These are phyloP conservation scores for Pseudogymnoascus sp. DNA, from an alignment of 2,329 filamentous ascomycete species.

Conservation along the genomic window DNA sequence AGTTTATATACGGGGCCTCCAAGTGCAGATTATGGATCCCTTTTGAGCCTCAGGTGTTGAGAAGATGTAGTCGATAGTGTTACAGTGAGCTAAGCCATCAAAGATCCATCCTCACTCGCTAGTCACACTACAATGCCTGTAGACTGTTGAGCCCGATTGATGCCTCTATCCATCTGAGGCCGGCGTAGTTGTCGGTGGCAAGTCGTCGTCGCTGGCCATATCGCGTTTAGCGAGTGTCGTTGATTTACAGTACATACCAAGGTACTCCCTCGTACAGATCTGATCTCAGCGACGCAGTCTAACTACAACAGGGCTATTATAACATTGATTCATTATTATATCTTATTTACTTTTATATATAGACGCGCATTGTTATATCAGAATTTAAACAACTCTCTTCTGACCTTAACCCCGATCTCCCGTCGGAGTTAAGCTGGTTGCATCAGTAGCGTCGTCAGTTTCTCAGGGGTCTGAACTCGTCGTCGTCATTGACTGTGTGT, in stretches of 20 bases:
- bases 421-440: neutral
- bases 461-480: conserved; percentile 50
- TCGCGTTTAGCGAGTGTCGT: conserved; percentile 3
- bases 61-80: neutral
- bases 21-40: neutral
- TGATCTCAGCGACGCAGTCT: neutral
- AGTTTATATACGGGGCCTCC: neutral
- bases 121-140: neutral
- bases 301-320: neutral
- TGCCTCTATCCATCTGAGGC: neutral
- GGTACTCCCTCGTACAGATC: neutral
- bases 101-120: neutral
- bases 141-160: neutral
- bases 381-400: neutral
- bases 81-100: neutral
- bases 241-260: conserved; percentile 5
- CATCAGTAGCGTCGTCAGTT: neutral
- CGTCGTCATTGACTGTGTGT: conserved; percentile 73
- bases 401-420: neutral
- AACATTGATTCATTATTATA: neutral
- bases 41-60: neutral
- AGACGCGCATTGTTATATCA: neutral
- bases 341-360: neutral
- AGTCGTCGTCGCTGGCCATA: neutral
- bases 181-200: neutral